Percentiles rank a stretch among this genome's conserved stretches.
Conservation (phyloP, 2,329 filamentous ascomycete genomes). For the Phialemonium atrogriseum region DNA sequence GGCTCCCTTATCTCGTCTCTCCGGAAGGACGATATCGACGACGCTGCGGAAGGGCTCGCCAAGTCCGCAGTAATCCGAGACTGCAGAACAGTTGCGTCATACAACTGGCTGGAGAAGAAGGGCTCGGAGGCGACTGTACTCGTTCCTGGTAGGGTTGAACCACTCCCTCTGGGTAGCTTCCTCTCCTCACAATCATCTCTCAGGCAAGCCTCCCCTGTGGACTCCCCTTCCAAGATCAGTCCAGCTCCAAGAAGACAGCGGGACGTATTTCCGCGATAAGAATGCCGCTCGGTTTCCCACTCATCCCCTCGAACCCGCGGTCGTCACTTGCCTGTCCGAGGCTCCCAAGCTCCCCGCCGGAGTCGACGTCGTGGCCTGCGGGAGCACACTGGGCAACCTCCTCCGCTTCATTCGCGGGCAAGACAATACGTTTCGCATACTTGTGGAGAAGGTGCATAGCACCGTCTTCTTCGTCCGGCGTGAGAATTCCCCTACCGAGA, state of each 20-base stretch:
- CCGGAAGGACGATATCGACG: constrained; percentile 7
- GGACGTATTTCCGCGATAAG: constrained; percentile 42
- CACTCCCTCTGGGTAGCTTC: too few species aligned
- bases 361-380: constrained; percentile 51
- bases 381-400: constrained; percentile 53
- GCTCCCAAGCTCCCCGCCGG: constrained; percentile 24
- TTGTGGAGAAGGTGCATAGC: constrained; percentile 44
- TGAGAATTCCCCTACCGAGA: constrained; percentile 50
- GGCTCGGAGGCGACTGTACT: constrained; percentile 15
- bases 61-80: constrained; percentile 15
- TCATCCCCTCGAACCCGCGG: constrained; percentile 42
- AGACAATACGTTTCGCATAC: constrained; percentile 46
- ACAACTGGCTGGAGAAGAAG: constrained; percentile 24
- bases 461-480: constrained; percentile 56
- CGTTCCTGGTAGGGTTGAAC: constrained; percentile 20
- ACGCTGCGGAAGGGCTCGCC: constrained; percentile 8
- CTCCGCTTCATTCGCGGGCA: constrained; percentile 42
- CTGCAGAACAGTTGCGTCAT: constrained; percentile 21
- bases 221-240: constrained; percentile 27
- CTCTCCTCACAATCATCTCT: too few species aligned
- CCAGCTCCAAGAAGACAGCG: constrained; percentile 33
- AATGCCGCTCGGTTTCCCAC: constrained; percentile 42
- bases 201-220: constrained; percentile 44
- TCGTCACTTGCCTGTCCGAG: constrained; percentile 26
- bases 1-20: constrained; percentile 12